Evolutionary conservation across 2,329 filamentous ascomycete species (phyloP).

Genomic region (Sporothrix protearum): DNA sequence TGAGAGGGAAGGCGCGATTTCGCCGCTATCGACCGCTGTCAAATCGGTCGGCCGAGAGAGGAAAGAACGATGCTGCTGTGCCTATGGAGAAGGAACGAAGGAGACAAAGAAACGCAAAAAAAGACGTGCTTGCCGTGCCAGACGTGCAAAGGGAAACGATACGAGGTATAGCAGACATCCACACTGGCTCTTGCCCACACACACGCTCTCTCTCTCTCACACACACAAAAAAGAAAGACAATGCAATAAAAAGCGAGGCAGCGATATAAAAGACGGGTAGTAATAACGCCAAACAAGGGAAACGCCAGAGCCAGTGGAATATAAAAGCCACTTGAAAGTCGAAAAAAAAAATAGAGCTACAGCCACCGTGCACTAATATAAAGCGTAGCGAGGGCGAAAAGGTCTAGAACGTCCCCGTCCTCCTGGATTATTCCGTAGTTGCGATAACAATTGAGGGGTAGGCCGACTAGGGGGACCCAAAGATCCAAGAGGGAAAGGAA

Average conservation of each 20-base stretch:
- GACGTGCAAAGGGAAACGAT: slow-evolving; percentile 11
- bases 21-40: neutral
- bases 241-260: neutral
- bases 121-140: slow-evolving; percentile 16
- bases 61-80: slow-evolving; percentile 1
- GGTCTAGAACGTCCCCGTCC: slow-evolving; percentile 26
- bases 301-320: slow-evolving; percentile 12
- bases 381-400: slow-evolving; percentile 17
- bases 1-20: neutral
- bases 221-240: slow-evolving; percentile 2
- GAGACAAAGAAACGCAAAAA: neutral
- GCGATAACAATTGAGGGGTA: slow-evolving; percentile 27
- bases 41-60: neutral
- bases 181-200: neutral
- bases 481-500: slow-evolving; percentile 21
- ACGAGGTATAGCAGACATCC: slow-evolving; percentile 10
- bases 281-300: slow-evolving; percentile 10
- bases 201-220: neutral
- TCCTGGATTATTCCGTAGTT: slow-evolving; percentile 20
- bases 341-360: slow-evolving; percentile 16
- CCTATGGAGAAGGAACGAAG: neutral
- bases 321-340: slow-evolving; percentile 10
- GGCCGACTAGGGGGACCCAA: slow-evolving; percentile 16
- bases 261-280: slow-evolving; percentile 9
- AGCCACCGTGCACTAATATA: slow-evolving; percentile 21